Conservation (phyloP, 768 basidiomycete genomes). For the Galerina sulciceps region DNA sequence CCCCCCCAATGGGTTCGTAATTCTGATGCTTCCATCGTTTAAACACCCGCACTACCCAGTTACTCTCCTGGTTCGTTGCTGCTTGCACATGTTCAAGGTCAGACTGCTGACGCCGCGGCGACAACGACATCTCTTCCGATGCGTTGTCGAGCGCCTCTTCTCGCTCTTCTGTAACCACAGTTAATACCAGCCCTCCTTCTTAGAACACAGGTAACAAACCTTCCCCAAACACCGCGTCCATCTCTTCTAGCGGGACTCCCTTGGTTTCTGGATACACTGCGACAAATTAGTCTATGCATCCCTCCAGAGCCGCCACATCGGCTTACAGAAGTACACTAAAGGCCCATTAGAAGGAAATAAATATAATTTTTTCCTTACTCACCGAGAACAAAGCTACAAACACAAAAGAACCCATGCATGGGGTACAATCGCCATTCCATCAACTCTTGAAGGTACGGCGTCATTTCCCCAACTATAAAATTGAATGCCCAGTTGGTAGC, state of each 20-base stretch:
- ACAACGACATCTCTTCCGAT: slow-evolving; percentile 60
- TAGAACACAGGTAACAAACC: slow-evolving; percentile 39
- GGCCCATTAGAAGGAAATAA: neutral
- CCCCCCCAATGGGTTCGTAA: slow-evolving; percentile 52
- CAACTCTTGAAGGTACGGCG: slow-evolving; percentile 83
- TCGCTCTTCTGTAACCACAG: slow-evolving; percentile 33
- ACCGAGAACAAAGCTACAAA: slow-evolving; percentile 84
- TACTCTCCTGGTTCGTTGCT: neutral
- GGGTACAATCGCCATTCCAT: slow-evolving; percentile 94
- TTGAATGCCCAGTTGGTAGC: slow-evolving; percentile 92
- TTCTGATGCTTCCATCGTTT: slow-evolving; percentile 31
- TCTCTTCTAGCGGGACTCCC: slow-evolving; percentile 87
- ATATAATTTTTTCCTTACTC: too few relatives aligned
- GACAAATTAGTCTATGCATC: slow-evolving; percentile 6
- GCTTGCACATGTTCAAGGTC: neutral
- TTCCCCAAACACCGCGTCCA: slow-evolving; percentile 91
- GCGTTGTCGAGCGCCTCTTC: slow-evolving; percentile 72
- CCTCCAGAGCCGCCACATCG: slow-evolving; percentile 28
- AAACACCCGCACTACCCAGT: slow-evolving; percentile 56
- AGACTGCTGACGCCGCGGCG: slow-evolving; percentile 32
- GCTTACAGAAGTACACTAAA: slow-evolving; percentile 78
- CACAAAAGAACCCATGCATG: slow-evolving; percentile 94
- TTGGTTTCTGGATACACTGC: slow-evolving; percentile 87
- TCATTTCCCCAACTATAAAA: slow-evolving; percentile 86
- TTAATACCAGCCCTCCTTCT: neutral